Evolutionary conservation across 352 stramenopile genomes (phyloP).

Genomic region (Phytophthora ohioensis): DNA sequence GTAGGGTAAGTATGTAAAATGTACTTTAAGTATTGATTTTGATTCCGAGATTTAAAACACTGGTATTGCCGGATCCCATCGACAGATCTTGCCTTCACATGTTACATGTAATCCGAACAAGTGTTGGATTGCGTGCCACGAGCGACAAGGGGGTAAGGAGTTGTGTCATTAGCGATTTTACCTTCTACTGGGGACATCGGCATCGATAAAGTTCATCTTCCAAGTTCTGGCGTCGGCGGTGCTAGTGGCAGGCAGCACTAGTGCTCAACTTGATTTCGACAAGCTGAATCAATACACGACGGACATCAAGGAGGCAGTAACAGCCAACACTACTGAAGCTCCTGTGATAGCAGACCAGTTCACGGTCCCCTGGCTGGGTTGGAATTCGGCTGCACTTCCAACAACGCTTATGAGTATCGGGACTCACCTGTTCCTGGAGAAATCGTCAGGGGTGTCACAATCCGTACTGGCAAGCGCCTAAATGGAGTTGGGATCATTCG

Average conservation of each 20-base stretch:
- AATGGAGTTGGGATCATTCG: neutral
- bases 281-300: neutral
- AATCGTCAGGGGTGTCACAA: conserved; percentile 1
- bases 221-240: neutral
- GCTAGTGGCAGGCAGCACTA: neutral
- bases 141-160: too few species aligned
- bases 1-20: too few species aligned
- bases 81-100: too few species aligned
- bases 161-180: neutral
- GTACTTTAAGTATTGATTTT: too few species aligned
- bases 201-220: neutral
- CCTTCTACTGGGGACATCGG: neutral
- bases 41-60: too few species aligned
- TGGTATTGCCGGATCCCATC: too few species aligned
- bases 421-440: neutral
- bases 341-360: neutral
- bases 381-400: neutral
- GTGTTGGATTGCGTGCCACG: too few species aligned
- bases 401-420: neutral
- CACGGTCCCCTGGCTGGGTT: neutral
- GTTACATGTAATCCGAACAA: too few species aligned
- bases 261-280: conserved; percentile 1
- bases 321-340: neutral
- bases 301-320: neutral
- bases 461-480: neutral